Conservation (phyloP, 768 basidiomycete species). For the Megacollybia marginata region DNA sequence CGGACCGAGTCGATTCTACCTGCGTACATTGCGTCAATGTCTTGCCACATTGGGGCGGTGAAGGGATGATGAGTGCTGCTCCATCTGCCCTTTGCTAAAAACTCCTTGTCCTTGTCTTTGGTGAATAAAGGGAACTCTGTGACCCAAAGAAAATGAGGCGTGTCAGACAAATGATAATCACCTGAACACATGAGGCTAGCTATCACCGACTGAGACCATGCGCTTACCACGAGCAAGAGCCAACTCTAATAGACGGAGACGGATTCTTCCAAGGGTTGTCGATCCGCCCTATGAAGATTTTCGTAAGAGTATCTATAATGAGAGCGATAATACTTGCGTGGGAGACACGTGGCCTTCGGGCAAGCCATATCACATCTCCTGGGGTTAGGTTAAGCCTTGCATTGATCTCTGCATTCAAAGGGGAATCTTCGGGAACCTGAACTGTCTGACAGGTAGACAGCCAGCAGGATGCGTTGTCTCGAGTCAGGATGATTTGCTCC, state of each 20-base stretch:
- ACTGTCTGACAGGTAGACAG: slow-evolving; percentile 14
- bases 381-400: slow-evolving; percentile 32
- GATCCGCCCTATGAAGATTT: slow-evolving; percentile 64
- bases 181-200: slow-evolving; percentile 30
- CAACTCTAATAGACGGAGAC: slow-evolving; percentile 57
- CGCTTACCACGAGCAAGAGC: slow-evolving; percentile 57
- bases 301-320: slow-evolving; percentile 12
- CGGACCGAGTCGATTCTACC: slow-evolving; percentile 73
- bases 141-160: slow-evolving; percentile 88
- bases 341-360: slow-evolving; percentile 39
- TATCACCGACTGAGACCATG: slow-evolving; percentile 4
- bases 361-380: slow-evolving; percentile 55
- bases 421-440: no score
- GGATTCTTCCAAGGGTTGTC: slow-evolving; percentile 68
- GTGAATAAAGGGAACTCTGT: slow-evolving; percentile 95
- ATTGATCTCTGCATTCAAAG: slow-evolving; percentile 21
- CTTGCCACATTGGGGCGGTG: slow-evolving; percentile 92
- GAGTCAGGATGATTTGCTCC: slow-evolving; percentile 46
- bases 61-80: slow-evolving; percentile 94
- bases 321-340: slow-evolving; percentile 35
- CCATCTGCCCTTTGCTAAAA: slow-evolving; percentile 82
- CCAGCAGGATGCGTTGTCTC: slow-evolving; percentile 40
- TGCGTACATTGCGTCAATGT: slow-evolving; percentile 67
- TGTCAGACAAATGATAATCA: slow-evolving; percentile 42
- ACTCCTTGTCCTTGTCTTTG: slow-evolving; percentile 80